Evolutionary conservation across 106 monocot genomes (phyloP), one percentile per base, ranked within the genome.

Genomic region (Apostasia shenzhenica): DNA sequence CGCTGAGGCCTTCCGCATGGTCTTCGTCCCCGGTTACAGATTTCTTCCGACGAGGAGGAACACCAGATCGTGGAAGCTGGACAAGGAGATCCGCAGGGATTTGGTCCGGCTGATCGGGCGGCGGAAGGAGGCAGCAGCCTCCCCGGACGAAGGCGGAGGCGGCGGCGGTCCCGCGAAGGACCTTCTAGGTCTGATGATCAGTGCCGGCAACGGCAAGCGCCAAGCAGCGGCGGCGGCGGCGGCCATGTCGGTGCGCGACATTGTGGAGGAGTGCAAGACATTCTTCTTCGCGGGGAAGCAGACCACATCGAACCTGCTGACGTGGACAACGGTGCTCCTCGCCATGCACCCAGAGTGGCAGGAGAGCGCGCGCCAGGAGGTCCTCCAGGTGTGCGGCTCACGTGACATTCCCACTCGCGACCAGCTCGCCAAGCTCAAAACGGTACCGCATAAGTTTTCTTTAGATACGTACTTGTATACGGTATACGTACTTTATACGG

Each of bases 271-370:
- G 77, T 91, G 91, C 84, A 91, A 91, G 81, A 91, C 91, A 10
- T 91, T 91, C 81, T 91, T 84, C 84, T 91, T 91, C 84, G 91
- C 91, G 40, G 91, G 91, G 45, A 91, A 84, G 77, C 86, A 91
- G 84, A 86, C 91, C 13, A 91, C 86, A 48, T 79, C 91, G 4
- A 87, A 91, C 77, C 67, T 91, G 69, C 72, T 91, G 77, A 84
- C 91, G 67, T 91, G 91, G 91, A 55, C 86, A 40, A 87, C 84
- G 37, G 84, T 91, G 37, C 74, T 91, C 8, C 84, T 91, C 26
- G 83, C 84, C 75, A 86, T 87, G 86, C 91, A 91, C 69, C 91
- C 86, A 3, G 84, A 91, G 42, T 91, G 91, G 91, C 91, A 91
- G 77, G 68, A 86, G 11, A 71, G 67, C 13, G 91, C 86, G 46